A percentile compares a stretch with the other conserved stretches of the same genome.
These are phyloP conservation scores for Aciculosporium take DNA, from an alignment of 2,329 filamentous ascomycete genomes.

Conservation along the genomic window DNA sequence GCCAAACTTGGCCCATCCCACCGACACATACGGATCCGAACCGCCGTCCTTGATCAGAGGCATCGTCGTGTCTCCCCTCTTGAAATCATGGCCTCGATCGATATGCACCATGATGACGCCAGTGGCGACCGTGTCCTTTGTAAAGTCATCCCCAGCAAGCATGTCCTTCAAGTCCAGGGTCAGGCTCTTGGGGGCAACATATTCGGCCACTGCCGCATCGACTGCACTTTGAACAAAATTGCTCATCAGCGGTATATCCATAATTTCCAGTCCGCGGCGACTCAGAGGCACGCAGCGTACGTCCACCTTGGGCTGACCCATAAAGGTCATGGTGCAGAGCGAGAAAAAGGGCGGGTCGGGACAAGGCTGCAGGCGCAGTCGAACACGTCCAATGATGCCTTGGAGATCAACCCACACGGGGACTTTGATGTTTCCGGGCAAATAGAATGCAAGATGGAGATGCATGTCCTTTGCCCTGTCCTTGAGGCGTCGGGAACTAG, in stretches of 20 bases:
- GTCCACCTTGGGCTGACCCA: slow-evolving; percentile 60
- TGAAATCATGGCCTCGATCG: slow-evolving; percentile 54
- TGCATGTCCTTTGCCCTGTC: slow-evolving; percentile 54
- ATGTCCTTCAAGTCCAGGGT: slow-evolving; percentile 64
- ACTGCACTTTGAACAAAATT: slow-evolving; percentile 63
- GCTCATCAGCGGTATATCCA: slow-evolving; percentile 61
- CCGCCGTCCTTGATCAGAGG: slow-evolving; percentile 44
- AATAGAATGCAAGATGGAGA: slow-evolving; percentile 56
- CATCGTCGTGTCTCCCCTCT: slow-evolving; percentile 51
- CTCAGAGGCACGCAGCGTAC: slow-evolving; percentile 57
- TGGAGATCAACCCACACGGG: slow-evolving; percentile 63
- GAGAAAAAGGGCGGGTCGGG: slow-evolving; percentile 66
- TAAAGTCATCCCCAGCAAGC: slow-evolving; percentile 65
- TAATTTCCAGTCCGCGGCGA: slow-evolving; percentile 55
- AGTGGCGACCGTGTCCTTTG: slow-evolving; percentile 53
- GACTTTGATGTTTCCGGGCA: slow-evolving; percentile 38
- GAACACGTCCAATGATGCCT: slow-evolving; percentile 56
- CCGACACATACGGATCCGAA: slow-evolving; percentile 56
- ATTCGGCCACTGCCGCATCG: slow-evolving; percentile 59
- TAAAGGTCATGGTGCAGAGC: slow-evolving; percentile 59
- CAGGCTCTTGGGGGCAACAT: slow-evolving; percentile 62
- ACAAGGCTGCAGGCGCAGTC: slow-evolving; percentile 55
- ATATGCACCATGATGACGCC: slow-evolving; percentile 54
- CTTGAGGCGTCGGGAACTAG: slow-evolving; percentile 46
- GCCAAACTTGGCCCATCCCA: slow-evolving; percentile 69